Percentiles rank a stretch among this genome's conserved stretches.
These are phyloP conservation scores for Podospora sp. DNA, from an alignment of 495 filamentous ascomycete genomes.

Conservation along the genomic window DNA sequence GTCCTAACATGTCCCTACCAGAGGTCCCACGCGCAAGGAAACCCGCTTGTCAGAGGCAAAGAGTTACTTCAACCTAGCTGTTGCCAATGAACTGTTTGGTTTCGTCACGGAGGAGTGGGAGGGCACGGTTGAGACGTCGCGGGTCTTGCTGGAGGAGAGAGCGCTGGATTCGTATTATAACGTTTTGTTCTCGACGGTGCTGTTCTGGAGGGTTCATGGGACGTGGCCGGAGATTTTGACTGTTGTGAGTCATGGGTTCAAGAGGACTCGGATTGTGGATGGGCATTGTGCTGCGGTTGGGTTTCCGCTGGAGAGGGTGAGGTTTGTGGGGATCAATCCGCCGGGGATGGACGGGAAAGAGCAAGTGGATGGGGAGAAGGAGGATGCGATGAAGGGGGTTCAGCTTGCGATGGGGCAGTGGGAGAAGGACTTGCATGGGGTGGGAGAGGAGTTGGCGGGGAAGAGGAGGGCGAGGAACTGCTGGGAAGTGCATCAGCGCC, in stretches of 20 bases:
- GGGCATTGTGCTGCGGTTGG: slow-evolving; percentile 68
- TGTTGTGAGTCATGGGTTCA: slow-evolving; percentile 77
- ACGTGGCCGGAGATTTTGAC: slow-evolving; percentile 59
- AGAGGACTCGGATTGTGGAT: slow-evolving; percentile 65
- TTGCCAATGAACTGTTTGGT: slow-evolving; percentile 44
- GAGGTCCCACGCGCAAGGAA: slow-evolving; percentile 62
- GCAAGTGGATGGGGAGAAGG: slow-evolving; percentile 31
- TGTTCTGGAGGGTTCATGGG: slow-evolving; percentile 54
- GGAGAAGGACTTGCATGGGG: slow-evolving; percentile 53
- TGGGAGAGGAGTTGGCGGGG: slow-evolving; percentile 44
- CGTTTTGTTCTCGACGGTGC: slow-evolving; percentile 67
- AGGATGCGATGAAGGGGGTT: slow-evolving; percentile 43
- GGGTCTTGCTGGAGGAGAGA: slow-evolving; percentile 59
- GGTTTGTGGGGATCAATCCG: slow-evolving; percentile 71
- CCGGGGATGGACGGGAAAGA: slow-evolving; percentile 46
- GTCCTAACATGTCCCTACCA: slow-evolving; percentile 31
- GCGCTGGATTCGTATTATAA: slow-evolving; percentile 84
- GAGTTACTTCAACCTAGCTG: slow-evolving; percentile 61
- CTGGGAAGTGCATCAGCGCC: slow-evolving; percentile 44
- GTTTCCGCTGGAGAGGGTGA: slow-evolving; percentile 50
- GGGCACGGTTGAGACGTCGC: slow-evolving; percentile 11
- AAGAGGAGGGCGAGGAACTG: slow-evolving; percentile 55
- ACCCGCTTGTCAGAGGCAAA: slow-evolving; percentile 63
- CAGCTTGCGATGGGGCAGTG: slow-evolving; percentile 48
- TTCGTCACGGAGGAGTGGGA: slow-evolving; percentile 33